Conservation (phyloP, 257 asterid genomes). For the Ballota nigra region DNA sequence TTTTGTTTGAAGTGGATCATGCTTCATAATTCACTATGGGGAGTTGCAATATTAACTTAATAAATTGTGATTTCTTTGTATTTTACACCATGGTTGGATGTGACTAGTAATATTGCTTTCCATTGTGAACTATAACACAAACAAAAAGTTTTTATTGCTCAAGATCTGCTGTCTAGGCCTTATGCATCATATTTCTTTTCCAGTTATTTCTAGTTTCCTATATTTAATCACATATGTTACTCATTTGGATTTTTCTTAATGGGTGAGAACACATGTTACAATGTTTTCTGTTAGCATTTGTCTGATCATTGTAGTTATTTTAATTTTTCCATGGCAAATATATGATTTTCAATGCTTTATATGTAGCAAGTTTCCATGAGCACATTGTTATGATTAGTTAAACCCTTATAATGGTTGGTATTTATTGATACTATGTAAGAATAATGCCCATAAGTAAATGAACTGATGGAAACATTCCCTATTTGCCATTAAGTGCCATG, state of each 20-base stretch:
- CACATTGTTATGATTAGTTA: background rate
- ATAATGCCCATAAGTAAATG: background rate
- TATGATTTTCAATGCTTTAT: slow-evolving; percentile 6
- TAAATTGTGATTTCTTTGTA: background rate
- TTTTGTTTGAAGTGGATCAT: background rate
- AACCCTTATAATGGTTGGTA: background rate
- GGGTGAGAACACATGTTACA: background rate
- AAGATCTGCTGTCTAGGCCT: background rate
- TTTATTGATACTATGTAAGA: background rate
- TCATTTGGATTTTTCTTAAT: slow-evolving; percentile 1
- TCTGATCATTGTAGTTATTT: background rate
- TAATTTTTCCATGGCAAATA: background rate
- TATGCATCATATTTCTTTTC: background rate
- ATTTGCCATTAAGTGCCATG: slow-evolving; percentile 2
- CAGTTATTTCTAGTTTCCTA: background rate
- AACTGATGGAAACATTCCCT: background rate
- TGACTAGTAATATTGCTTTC: background rate
- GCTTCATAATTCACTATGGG: background rate
- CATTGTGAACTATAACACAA: background rate
- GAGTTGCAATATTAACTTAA: background rate
- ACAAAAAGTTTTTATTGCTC: background rate
- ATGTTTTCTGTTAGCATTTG: background rate
- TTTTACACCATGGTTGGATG: background rate
- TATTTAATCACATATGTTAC: background rate
- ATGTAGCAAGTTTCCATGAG: background rate